These are phyloP conservation scores for Fusarium concolor DNA, from an alignment of 2,329 filamentous ascomycete species.

Conservation along the genomic window DNA sequence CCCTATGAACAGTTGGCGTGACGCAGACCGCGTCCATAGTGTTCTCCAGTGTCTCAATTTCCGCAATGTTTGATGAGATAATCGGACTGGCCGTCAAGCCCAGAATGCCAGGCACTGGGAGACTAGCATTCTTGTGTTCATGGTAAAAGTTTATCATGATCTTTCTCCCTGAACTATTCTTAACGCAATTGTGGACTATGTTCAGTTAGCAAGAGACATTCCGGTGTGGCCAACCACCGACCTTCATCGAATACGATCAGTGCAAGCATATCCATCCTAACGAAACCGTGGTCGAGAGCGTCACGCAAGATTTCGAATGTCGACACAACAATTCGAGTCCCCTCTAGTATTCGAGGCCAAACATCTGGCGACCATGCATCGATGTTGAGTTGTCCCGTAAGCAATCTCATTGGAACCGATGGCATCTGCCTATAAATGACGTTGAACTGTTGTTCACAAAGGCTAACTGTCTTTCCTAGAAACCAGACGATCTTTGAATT, in stretches of 20 bases:
- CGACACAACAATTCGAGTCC: slow-evolving; percentile 78
- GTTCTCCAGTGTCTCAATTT: slow-evolving; percentile 71
- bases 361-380: slow-evolving; percentile 76
- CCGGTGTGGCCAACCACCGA: slow-evolving; percentile 47
- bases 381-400: slow-evolving; percentile 76
- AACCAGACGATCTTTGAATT: slow-evolving; percentile 74
- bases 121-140: slow-evolving; percentile 53
- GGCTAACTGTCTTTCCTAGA: slow-evolving; percentile 73
- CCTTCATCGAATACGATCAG: slow-evolving; percentile 89
- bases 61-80: slow-evolving; percentile 66
- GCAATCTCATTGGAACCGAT: slow-evolving; percentile 67
- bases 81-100: slow-evolving; percentile 86
- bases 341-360: slow-evolving; percentile 75
- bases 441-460: slow-evolving; percentile 74
- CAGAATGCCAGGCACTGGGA: slow-evolving; percentile 72
- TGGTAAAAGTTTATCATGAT: slow-evolving; percentile 83
- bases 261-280: slow-evolving; percentile 70
- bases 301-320: slow-evolving; percentile 81
- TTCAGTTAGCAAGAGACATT: slow-evolving; percentile 11
- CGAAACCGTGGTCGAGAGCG: slow-evolving; percentile 79
- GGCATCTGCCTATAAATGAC: slow-evolving; percentile 71
- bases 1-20: slow-evolving; percentile 75
- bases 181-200: slow-evolving; percentile 78
- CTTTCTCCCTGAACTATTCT: slow-evolving; percentile 71
- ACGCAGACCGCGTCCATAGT: slow-evolving; percentile 77